A percentile compares a stretch with the other conserved stretches of the same genome.
These are phyloP conservation scores for Solanum hybrid DNA, from an alignment of 305 asterid genomes.

Conservation along the genomic window DNA sequence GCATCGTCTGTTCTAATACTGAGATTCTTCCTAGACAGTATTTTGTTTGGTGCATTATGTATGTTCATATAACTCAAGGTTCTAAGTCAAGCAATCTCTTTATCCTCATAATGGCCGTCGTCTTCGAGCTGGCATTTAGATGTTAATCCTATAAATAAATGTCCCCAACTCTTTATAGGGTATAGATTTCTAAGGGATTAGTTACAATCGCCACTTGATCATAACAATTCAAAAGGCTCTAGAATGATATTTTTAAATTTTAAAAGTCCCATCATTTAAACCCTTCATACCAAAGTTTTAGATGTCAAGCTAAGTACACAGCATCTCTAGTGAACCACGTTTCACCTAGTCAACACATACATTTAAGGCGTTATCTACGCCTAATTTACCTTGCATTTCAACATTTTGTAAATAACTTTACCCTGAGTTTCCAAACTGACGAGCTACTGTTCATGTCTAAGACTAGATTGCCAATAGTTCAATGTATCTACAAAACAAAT, in stretches of 20 bases:
- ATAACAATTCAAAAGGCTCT: background rate
- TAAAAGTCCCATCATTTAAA: background rate
- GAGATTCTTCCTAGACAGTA: background rate
- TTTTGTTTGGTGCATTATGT: background rate
- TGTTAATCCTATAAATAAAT: background rate
- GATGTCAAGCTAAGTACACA: background rate
- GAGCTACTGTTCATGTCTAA: background rate
- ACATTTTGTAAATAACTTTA: background rate
- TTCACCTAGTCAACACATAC: background rate
- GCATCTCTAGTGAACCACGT: background rate
- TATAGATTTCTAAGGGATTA: background rate
- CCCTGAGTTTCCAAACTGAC: background rate
- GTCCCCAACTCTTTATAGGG: background rate
- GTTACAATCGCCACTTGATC: background rate
- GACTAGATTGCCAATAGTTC: background rate
- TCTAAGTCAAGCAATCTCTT: background rate
- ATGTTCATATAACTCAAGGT: background rate
- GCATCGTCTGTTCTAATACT: background rate
- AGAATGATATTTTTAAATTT: background rate
- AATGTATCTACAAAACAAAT: slow-evolving; percentile 11
- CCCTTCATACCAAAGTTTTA: background rate
- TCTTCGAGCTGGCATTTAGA: background rate
- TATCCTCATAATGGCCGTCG: background rate
- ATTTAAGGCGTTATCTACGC: background rate
- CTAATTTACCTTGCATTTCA: background rate